A percentile compares a stretch with the other conserved stretches of the same genome.
These are phyloP conservation scores for Chlamydomonas urium DNA, from an alignment of 139 green algal genomes.

Conservation along the genomic window DNA sequence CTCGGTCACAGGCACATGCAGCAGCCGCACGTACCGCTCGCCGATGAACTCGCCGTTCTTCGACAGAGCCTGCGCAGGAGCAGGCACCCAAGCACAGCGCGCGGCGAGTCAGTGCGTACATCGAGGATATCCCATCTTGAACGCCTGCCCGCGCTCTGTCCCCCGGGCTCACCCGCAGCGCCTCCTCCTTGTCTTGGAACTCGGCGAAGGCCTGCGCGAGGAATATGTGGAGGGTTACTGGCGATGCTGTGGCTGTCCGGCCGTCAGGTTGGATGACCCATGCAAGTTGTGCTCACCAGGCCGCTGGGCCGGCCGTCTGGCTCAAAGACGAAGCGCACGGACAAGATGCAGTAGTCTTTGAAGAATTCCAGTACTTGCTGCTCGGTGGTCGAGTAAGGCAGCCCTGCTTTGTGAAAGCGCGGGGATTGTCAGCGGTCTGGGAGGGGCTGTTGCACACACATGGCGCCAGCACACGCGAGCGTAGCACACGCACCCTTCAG, in stretches of 20 bases:
- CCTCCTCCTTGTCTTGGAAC: constrained; percentile 49
- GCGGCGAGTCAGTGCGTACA: not conserved
- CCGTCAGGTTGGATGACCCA: not conserved
- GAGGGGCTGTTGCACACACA: not conserved
- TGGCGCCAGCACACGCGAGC: too few species aligned
- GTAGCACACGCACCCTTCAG: constrained; percentile 4
- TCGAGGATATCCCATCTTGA: too few species aligned
- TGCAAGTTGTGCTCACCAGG: not conserved
- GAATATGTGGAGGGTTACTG: not conserved
- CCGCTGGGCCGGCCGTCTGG: constrained; percentile 11
- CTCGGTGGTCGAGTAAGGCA: constrained; percentile 11
- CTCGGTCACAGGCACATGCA: constrained; percentile 61
- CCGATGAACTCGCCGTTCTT: constrained; percentile 69
- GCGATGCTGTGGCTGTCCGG: not conserved
- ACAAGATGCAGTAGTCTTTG: not conserved
- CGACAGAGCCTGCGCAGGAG: constrained; percentile 41
- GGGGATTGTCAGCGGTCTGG: not conserved
- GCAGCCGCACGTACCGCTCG: constrained; percentile 62
- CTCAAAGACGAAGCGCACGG: constrained; percentile 11
- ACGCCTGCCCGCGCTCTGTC: too few species aligned
- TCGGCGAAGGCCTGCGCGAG: constrained; percentile 49
- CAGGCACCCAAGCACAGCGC: not conserved
- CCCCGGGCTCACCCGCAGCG: constrained; percentile 27
- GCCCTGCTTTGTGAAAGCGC: too few species aligned
- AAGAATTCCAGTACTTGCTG: constrained; percentile 13